These are phyloP conservation scores for Postia placenta DNA, from an alignment of 768 basidiomycete genomes.

Conservation along the genomic window DNA sequence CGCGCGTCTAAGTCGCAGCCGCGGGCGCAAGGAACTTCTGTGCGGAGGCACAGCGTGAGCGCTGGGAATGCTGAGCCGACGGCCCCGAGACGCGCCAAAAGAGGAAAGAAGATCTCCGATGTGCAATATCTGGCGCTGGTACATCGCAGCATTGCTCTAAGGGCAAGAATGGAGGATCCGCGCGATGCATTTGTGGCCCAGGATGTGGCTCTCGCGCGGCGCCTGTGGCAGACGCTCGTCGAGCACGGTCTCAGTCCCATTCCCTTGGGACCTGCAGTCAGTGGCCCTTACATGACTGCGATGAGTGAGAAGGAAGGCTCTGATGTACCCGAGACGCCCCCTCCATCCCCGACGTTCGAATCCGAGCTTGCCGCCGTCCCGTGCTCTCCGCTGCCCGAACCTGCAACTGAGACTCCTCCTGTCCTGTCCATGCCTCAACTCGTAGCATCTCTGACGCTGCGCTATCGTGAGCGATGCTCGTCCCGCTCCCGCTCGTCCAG, in stretches of 20 bases:
- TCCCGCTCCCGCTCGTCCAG: conserved; percentile 13
- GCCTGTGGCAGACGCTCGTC: conserved; percentile 25
- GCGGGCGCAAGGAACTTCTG: not conserved
- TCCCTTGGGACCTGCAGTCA: not conserved
- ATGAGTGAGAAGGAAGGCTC: too few relatives aligned
- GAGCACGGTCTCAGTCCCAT: conserved; percentile 26
- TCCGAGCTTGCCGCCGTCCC: too few relatives aligned
- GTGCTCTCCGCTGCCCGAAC: not conserved
- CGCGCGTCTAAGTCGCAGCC: not conserved
- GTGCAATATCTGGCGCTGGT: conserved; percentile 31
- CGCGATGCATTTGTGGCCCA: conserved; percentile 19
- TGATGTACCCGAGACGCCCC: too few relatives aligned
- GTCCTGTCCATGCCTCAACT: conserved; percentile 20
- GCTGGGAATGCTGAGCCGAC: not conserved
- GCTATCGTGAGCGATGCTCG: conserved; percentile 18
- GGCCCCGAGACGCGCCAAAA: conserved; percentile 26
- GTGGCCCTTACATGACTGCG: too few relatives aligned
- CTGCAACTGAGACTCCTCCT: not conserved
- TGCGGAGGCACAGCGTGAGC: not conserved
- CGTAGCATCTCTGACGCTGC: conserved; percentile 21
- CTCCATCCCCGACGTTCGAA: too few relatives aligned
- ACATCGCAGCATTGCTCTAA: conserved; percentile 28
- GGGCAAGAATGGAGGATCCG: conserved; percentile 9
- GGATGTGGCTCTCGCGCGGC: conserved; percentile 28
- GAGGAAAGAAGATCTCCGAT: conserved; percentile 20